phyloP scores from a whole-genome alignment of 192 early-diverging fungal genomes.

The Pilobolus umbonatus region DNA sequence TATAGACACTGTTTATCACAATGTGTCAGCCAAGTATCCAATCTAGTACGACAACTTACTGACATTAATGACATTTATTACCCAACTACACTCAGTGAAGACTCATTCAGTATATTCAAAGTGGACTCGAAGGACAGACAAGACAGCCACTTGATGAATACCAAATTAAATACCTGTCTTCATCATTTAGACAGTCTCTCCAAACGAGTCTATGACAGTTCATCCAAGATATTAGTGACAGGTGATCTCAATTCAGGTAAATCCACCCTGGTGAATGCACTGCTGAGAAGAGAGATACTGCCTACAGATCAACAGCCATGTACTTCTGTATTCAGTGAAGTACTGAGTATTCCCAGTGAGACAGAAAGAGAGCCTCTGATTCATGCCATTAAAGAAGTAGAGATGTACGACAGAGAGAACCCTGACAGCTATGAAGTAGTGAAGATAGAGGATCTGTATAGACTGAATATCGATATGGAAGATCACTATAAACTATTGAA shows the following conservation, averaged over 20 bases:
- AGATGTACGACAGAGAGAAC: conserved; percentile 61
- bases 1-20: no score
- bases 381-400: conserved; percentile 74
- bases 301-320: conserved; percentile 97
- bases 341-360: conserved; percentile 84
- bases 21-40: no score
- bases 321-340: conserved; percentile 92
- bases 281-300: conserved; percentile 80
- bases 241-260: conserved; percentile 98
- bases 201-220: conserved; percentile 78
- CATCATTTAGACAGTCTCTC: conserved; percentile 75
- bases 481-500: conserved; percentile 78
- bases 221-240: conserved; percentile 90
- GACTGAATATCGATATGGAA: conserved; percentile 73
- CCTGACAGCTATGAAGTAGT: conserved; percentile 62
- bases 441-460: conserved; percentile 64
- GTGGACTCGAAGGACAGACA: background rate
- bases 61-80: background rate
- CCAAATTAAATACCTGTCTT: background rate
- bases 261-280: conserved; percentile 91
- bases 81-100: background rate
- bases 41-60: background rate
- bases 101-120: background rate
- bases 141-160: background rate
- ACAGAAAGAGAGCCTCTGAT: conserved; percentile 73